These are phyloP conservation scores for Ophiosphaerella herpotricha DNA, from an alignment of 2,329 filamentous ascomycete species.

Conservation along the genomic window DNA sequence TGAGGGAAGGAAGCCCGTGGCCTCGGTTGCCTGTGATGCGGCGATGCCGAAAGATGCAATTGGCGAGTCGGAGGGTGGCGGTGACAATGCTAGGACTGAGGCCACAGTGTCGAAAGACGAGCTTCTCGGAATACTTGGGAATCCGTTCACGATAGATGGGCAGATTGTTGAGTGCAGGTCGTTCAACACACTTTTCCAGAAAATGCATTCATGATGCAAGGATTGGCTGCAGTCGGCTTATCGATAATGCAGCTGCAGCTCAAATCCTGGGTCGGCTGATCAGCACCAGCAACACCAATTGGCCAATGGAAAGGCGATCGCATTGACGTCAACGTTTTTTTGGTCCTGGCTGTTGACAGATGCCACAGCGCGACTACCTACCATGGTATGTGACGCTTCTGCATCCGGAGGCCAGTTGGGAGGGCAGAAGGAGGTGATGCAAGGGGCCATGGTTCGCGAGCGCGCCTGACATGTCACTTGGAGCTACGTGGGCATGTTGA, in stretches of 20 bases:
- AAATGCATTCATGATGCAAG: conserved; percentile 28
- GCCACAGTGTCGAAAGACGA: not conserved
- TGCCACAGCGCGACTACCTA: not conserved
- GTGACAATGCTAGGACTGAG: conserved; percentile 4
- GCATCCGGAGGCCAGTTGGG: too few species aligned
- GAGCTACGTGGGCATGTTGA: too few species aligned
- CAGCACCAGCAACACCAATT: conserved; percentile 23
- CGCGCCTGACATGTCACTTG: too few species aligned
- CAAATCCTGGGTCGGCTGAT: conserved; percentile 26
- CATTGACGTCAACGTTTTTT: not conserved
- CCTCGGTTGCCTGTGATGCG: conserved; percentile 45
- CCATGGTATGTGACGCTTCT: not conserved
- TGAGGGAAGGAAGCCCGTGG: conserved; percentile 21
- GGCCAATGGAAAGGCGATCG: conserved; percentile 21
- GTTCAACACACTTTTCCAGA: conserved; percentile 15
- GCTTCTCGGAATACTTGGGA: conserved; percentile 8
- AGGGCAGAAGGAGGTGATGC: too few species aligned
- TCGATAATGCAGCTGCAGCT: conserved; percentile 27
- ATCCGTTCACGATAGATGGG: conserved; percentile 7
- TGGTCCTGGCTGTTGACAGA: not conserved
- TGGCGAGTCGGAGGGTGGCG: conserved; percentile 17
- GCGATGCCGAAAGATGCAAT: conserved; percentile 27
- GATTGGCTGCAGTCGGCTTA: conserved; percentile 23
- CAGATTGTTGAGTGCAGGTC: conserved; percentile 23
- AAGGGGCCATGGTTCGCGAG: too few species aligned